Percentiles rank a stretch among this genome's conserved stretches.
Conservation (phyloP, 2,329 filamentous ascomycete species). For the Chrysosphaeria jannelii region DNA sequence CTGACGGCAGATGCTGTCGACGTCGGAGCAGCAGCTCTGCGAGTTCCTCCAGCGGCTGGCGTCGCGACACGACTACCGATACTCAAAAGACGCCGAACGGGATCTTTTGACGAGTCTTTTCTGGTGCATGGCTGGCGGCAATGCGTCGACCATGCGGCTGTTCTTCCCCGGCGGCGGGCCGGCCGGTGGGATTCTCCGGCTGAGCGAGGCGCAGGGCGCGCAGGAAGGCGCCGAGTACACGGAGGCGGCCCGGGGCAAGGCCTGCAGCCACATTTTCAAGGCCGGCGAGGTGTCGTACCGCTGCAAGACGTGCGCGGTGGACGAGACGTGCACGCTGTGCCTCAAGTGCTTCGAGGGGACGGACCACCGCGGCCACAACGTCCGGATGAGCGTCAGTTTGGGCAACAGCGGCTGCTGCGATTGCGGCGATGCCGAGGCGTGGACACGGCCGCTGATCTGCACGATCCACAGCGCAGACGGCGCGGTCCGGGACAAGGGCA, state of each 20-base stretch:
- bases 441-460: slow-evolving; percentile 65
- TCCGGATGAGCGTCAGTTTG: slow-evolving; percentile 30
- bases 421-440: slow-evolving; percentile 86
- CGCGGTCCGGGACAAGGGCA: slow-evolving; percentile 8
- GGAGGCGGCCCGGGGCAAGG: slow-evolving; percentile 65
- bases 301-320: slow-evolving; percentile 77
- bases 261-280: slow-evolving; percentile 94
- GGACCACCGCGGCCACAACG: slow-evolving; percentile 78
- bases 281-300: slow-evolving; percentile 76
- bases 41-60: slow-evolving; percentile 57
- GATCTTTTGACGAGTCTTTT: slow-evolving; percentile 59
- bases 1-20: no score
- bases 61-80: slow-evolving; percentile 41
- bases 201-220: slow-evolving; percentile 72
- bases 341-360: slow-evolving; percentile 84
- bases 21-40: slow-evolving; percentile 57
- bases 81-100: slow-evolving; percentile 35
- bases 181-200: slow-evolving; percentile 31
- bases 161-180: slow-evolving; percentile 50
- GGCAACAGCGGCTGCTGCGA: slow-evolving; percentile 33
- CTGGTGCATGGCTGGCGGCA: slow-evolving; percentile 52
- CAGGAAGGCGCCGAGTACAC: slow-evolving; percentile 86
- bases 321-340: slow-evolving; percentile 88
- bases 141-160: slow-evolving; percentile 40
- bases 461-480: slow-evolving; percentile 48